Percentiles rank a stretch among this genome's conserved stretches.
These are phyloP conservation scores for Zancudomyces culisetae DNA, from an alignment of 371 early-diverging fungal genomes.

Conservation along the genomic window DNA sequence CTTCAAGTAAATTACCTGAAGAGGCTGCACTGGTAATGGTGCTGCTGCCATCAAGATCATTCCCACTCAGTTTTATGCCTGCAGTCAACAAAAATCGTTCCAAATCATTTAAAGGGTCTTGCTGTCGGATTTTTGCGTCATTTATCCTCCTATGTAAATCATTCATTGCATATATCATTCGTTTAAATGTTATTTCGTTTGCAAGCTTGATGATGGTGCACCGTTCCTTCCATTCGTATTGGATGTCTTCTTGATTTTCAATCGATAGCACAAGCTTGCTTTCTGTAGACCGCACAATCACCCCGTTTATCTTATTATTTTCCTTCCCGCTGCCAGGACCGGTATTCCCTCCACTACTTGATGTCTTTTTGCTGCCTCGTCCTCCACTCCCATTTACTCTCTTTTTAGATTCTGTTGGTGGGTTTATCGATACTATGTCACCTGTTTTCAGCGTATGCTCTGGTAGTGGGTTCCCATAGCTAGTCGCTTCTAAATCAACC, in stretches of 20 bases:
- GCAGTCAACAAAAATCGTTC: background rate
- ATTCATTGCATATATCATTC: background rate
- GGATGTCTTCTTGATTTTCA: slow-evolving; percentile 35
- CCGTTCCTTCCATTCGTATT: slow-evolving; percentile 41
- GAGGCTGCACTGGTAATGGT: background rate
- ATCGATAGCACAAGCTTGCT: slow-evolving; percentile 41
- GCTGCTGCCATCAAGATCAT: too few species aligned
- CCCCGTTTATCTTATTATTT: too few species aligned
- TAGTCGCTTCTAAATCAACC: slow-evolving; percentile 39
- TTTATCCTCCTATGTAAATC: background rate
- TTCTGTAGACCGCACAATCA: slow-evolving; percentile 38
- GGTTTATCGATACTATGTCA: slow-evolving; percentile 54
- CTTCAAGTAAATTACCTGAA: background rate
- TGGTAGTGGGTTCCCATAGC: slow-evolving; percentile 34
- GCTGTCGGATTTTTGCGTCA: background rate
- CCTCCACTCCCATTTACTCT: too few species aligned
- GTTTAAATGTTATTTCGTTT: slow-evolving; percentile 56
- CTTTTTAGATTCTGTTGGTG: slow-evolving; percentile 22
- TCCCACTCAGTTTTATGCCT: background rate
- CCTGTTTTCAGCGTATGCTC: slow-evolving; percentile 45
- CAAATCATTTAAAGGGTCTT: background rate
- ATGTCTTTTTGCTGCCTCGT: background rate
- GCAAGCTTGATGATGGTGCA: slow-evolving; percentile 52
- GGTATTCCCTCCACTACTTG: background rate
- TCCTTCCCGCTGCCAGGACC: too few species aligned